phyloP scores from a whole-genome alignment of 208 protist species.

The Leishmania turanica region DNA sequence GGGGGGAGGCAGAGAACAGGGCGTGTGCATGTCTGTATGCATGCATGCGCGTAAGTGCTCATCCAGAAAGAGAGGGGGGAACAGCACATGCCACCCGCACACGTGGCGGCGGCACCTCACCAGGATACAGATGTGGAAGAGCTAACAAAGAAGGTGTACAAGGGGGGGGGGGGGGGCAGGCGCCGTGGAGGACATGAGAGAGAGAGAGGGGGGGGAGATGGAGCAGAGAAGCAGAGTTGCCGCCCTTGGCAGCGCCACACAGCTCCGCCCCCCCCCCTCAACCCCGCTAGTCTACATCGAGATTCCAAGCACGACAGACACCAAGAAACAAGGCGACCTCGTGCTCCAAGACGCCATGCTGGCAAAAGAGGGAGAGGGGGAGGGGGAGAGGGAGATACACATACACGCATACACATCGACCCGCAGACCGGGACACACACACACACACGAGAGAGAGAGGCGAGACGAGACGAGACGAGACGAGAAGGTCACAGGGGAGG shows the following conservation, averaged over 20 bases:
- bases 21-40: neutral
- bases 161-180: neutral
- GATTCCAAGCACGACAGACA: slow-evolving; percentile 2
- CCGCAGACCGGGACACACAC: neutral
- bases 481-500: neutral
- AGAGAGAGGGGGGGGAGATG: neutral
- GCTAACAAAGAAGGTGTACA: neutral
- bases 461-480: neutral
- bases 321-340: neutral
- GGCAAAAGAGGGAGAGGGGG: too few species aligned
- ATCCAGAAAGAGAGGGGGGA: neutral
- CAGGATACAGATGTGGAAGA: neutral
- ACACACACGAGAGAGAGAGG: neutral
- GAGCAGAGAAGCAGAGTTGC: neutral
- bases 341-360: too few species aligned
- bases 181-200: neutral
- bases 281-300: neutral
- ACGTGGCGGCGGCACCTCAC: neutral
- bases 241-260: neutral
- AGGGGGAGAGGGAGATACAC: neutral
- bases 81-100: neutral
- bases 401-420: neutral
- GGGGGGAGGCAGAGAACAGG: neutral
- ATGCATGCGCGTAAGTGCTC: neutral
- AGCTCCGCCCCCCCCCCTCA: neutral